Evolutionary conservation across 2,329 filamentous ascomycete species (phyloP).

Genomic region (Huntiella decipiens): DNA sequence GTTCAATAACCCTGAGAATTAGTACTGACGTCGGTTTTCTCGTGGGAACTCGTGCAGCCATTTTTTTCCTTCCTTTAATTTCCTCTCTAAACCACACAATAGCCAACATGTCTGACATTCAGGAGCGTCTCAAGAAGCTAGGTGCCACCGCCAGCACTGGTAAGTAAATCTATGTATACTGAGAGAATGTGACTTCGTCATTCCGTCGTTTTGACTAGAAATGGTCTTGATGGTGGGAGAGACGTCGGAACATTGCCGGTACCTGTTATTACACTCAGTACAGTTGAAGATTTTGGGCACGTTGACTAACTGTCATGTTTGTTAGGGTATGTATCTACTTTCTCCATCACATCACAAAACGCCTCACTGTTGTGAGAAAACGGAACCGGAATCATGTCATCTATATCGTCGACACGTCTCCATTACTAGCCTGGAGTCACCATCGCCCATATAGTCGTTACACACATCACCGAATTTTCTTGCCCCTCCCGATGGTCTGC

Average conservation of each 20-base stretch:
- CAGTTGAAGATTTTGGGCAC: slow-evolving; percentile 10
- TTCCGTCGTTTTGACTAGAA: background rate
- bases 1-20: slow-evolving; percentile 13
- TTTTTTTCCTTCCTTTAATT: slow-evolving; percentile 11
- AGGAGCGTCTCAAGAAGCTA: slow-evolving; percentile 42
- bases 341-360: background rate
- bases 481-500: background rate
- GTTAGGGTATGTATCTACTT: slow-evolving; percentile 10
- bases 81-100: slow-evolving; percentile 14
- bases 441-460: too few relatives aligned
- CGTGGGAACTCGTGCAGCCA: slow-evolving; percentile 8
- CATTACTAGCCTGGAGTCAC: background rate
- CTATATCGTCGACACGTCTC: background rate
- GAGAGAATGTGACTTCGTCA: background rate
- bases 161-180: slow-evolving; percentile 23
- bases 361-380: too few relatives aligned
- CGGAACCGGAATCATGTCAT: too few relatives aligned
- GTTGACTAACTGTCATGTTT: slow-evolving; percentile 12
- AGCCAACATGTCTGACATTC: slow-evolving; percentile 33
- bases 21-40: slow-evolving; percentile 16
- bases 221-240: background rate
- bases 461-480: background rate
- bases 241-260: background rate
- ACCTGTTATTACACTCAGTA: background rate
- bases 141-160: slow-evolving; percentile 41